phyloP scores from a whole-genome alignment of 2,329 filamentous ascomycete species.

The Decorospora gaudefroyi region DNA sequence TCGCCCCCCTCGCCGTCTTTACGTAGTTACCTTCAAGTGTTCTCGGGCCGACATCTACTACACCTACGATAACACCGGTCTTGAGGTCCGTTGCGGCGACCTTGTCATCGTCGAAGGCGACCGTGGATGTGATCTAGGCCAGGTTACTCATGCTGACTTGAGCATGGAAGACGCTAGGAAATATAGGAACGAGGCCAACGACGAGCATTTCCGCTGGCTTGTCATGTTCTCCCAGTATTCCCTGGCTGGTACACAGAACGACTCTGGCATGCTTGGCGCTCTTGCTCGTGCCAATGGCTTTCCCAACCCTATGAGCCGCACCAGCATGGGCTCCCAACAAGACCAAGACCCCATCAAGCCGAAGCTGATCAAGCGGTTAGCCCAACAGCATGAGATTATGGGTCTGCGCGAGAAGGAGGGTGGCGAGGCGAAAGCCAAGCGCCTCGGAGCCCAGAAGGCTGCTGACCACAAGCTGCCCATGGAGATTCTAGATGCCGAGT shows the following conservation, averaged over 20 bases:
- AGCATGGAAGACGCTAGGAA: conserved; percentile 87
- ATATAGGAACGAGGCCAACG: conserved; percentile 85
- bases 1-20: conserved; percentile 57
- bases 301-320: conserved; percentile 41
- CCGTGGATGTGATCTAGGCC: conserved; percentile 91
- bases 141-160: conserved; percentile 85
- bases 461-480: conserved; percentile 92
- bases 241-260: conserved; percentile 38
- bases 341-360: conserved; percentile 75
- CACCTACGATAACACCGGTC: conserved; percentile 90
- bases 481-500: conserved; percentile 98
- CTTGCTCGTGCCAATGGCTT: conserved; percentile 43
- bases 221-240: conserved; percentile 89
- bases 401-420: conserved; percentile 93
- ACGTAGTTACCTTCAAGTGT: conserved; percentile 96
- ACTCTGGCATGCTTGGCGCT: conserved; percentile 58
- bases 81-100: conserved; percentile 88
- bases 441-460: conserved; percentile 95
- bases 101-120: conserved; percentile 97
- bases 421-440: conserved; percentile 95
- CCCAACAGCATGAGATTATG: conserved; percentile 87
- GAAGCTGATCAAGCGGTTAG: conserved; percentile 94
- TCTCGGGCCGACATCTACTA: conserved; percentile 95
- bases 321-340: conserved; percentile 53
- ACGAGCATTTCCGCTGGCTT: conserved; percentile 97